A percentile compares a stretch with the other conserved stretches of the same genome.
These are phyloP conservation scores for Diplodia scrobiculata DNA, from an alignment of 2,329 filamentous ascomycete genomes.

Conservation along the genomic window DNA sequence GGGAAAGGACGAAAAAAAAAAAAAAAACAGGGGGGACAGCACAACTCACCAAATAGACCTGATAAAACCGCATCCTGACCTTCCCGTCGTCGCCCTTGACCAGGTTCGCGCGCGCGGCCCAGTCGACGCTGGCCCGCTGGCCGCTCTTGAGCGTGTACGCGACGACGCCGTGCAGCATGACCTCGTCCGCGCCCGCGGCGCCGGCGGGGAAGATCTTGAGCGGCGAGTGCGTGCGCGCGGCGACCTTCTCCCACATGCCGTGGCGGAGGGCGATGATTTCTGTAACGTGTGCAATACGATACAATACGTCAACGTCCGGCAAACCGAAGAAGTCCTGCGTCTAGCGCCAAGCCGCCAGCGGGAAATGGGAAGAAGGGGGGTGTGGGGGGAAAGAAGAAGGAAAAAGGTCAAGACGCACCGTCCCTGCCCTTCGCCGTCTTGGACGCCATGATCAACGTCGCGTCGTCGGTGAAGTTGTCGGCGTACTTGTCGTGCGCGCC, in stretches of 20 bases:
- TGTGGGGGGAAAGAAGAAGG: not conserved
- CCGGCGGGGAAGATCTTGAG: slow-evolving; percentile 57
- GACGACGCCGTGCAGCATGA: slow-evolving; percentile 59
- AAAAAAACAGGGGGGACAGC: not conserved
- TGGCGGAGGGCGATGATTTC: slow-evolving; percentile 57
- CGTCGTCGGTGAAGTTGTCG: slow-evolving; percentile 53
- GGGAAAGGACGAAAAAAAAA: not conserved
- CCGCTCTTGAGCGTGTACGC: slow-evolving; percentile 56
- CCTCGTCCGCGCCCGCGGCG: slow-evolving; percentile 47
- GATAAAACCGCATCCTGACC: slow-evolving; percentile 58
- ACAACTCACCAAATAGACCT: slow-evolving; percentile 56
- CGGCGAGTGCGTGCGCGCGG: slow-evolving; percentile 51
- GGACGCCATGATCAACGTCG: slow-evolving; percentile 56
- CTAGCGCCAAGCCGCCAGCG: not conserved
- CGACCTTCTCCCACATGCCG: slow-evolving; percentile 57
- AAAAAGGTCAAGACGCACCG: slow-evolving; percentile 41
- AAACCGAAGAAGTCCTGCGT: too few relatives aligned
- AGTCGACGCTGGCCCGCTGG: slow-evolving; percentile 51
- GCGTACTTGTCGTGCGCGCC: slow-evolving; percentile 54
- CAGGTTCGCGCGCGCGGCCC: slow-evolving; percentile 59
- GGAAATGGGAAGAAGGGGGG: not conserved
- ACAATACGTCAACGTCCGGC: too few relatives aligned
- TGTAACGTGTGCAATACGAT: slow-evolving; percentile 32
- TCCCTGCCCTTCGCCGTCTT: slow-evolving; percentile 51
- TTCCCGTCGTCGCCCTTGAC: slow-evolving; percentile 50